phyloP scores from a whole-genome alignment of 2,329 filamentous ascomycete species.

The Ascochyta fabae region DNA sequence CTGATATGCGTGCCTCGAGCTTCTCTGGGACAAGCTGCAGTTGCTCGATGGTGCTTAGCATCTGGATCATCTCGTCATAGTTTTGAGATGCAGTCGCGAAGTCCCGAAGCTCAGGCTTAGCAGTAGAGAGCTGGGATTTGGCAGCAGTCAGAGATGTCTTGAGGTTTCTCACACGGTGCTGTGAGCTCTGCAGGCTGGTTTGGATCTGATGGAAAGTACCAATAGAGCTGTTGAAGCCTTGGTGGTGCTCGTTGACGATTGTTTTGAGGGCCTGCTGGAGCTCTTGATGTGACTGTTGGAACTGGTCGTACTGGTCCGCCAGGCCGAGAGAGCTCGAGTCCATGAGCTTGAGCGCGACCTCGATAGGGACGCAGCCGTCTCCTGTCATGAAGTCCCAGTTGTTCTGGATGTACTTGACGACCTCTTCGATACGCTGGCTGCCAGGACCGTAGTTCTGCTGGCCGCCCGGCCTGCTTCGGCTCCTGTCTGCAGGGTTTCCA shows the following conservation, averaged over 20 bases:
- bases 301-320: slow-evolving; percentile 85
- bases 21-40: slow-evolving; percentile 88
- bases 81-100: slow-evolving; percentile 85
- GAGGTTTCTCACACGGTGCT: slow-evolving; percentile 80
- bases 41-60: slow-evolving; percentile 84
- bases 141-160: slow-evolving; percentile 83
- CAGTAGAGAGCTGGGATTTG: slow-evolving; percentile 80
- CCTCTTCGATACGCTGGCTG: slow-evolving; percentile 57
- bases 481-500: slow-evolving; percentile 26
- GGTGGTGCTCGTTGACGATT: slow-evolving; percentile 98
- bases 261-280: slow-evolving; percentile 92
- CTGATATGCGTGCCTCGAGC: slow-evolving; percentile 90
- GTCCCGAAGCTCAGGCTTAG: slow-evolving; percentile 89
- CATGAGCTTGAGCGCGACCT: slow-evolving; percentile 92
- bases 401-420: slow-evolving; percentile 81
- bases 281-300: slow-evolving; percentile 81
- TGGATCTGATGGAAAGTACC: slow-evolving; percentile 99
- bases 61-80: slow-evolving; percentile 88
- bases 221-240: slow-evolving; percentile 98
- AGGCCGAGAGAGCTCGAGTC: slow-evolving; percentile 92
- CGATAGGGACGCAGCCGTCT: slow-evolving; percentile 87
- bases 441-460: slow-evolving; percentile 45
- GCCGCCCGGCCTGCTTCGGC: slow-evolving; percentile 38
- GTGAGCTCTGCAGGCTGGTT: slow-evolving; percentile 85
- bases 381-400: slow-evolving; percentile 94